phyloP scores from a whole-genome alignment of 2,329 filamentous ascomycete genomes.

The Moelleriella libera region DNA sequence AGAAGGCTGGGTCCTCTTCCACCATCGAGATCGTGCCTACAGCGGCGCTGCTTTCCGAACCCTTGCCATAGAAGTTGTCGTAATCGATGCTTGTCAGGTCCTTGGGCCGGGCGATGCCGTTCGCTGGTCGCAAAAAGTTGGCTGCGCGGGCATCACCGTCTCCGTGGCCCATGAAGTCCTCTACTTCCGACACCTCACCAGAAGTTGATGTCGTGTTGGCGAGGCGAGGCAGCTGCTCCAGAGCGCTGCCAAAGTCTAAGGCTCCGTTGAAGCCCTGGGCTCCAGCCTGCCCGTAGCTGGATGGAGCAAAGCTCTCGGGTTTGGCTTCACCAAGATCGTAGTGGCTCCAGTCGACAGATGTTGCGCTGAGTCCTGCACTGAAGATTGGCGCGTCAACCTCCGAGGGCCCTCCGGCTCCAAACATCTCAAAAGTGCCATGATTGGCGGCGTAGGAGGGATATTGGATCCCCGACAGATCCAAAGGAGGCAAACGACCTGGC shows the following conservation, averaged over 20 bases:
- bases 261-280: conserved; percentile 34
- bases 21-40: conserved; percentile 31
- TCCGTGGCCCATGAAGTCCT: conserved; percentile 38
- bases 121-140: conserved; percentile 29
- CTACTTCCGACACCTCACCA: conserved; percentile 53
- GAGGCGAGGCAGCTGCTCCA: conserved; percentile 39
- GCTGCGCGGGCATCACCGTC: conserved; percentile 33
- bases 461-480: conserved; percentile 44
- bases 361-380: conserved; percentile 45
- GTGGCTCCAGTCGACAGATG: conserved; percentile 30
- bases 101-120: conserved; percentile 23
- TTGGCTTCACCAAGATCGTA: conserved; percentile 32
- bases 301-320: conserved; percentile 33
- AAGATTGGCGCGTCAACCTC: conserved; percentile 44
- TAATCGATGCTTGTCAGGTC: conserved; percentile 39
- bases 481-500: conserved; percentile 36
- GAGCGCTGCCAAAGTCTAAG: conserved; percentile 36
- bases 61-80: conserved; percentile 39
- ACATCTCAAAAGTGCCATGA: conserved; percentile 35
- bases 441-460: conserved; percentile 34
- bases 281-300: conserved; percentile 39
- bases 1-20: conserved; percentile 36
- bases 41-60: conserved; percentile 22
- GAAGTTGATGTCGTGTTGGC: conserved; percentile 47
- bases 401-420: conserved; percentile 29